Evolutionary conservation across 306 rosid species (phyloP).

Genomic region (Biancaea sappan): DNA sequence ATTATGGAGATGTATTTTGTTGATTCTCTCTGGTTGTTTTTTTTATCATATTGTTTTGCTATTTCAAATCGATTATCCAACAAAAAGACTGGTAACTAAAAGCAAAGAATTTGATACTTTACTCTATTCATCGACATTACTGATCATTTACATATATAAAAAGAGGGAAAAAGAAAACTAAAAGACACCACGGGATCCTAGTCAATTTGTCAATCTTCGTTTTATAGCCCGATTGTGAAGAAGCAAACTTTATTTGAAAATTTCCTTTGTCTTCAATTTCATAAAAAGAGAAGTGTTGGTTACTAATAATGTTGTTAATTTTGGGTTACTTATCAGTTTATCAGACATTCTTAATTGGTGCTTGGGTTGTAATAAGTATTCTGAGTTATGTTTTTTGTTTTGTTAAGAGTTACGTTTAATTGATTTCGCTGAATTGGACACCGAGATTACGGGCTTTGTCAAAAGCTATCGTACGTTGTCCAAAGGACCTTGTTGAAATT

Average conservation of each 20-base stretch:
- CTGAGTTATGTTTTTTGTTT: not conserved
- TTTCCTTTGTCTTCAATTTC: too few relatives aligned
- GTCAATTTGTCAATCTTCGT: too few relatives aligned
- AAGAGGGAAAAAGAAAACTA: too few relatives aligned
- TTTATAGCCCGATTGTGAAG: too few relatives aligned
- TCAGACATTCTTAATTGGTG: too few relatives aligned
- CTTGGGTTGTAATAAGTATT: too few relatives aligned
- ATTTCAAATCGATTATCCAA: not conserved
- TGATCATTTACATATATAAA: not conserved
- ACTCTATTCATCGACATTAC: not conserved
- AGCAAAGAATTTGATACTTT: not conserved
- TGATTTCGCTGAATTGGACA: not conserved
- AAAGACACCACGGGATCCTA: too few relatives aligned
- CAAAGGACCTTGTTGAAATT: not conserved
- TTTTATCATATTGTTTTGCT: not conserved
- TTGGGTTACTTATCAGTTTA: too few relatives aligned
- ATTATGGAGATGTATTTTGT: not conserved
- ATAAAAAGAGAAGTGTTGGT: too few relatives aligned
- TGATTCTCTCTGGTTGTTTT: not conserved
- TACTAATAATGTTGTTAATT: too few relatives aligned
- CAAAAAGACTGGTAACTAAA: not conserved
- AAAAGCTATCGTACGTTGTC: not conserved
- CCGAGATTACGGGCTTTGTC: constrained; percentile 22
- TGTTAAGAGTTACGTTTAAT: not conserved
- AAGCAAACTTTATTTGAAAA: too few relatives aligned